phyloP scores from a whole-genome alignment of 2,329 filamentous ascomycete genomes.

The Alternaria triticimaculans region DNA sequence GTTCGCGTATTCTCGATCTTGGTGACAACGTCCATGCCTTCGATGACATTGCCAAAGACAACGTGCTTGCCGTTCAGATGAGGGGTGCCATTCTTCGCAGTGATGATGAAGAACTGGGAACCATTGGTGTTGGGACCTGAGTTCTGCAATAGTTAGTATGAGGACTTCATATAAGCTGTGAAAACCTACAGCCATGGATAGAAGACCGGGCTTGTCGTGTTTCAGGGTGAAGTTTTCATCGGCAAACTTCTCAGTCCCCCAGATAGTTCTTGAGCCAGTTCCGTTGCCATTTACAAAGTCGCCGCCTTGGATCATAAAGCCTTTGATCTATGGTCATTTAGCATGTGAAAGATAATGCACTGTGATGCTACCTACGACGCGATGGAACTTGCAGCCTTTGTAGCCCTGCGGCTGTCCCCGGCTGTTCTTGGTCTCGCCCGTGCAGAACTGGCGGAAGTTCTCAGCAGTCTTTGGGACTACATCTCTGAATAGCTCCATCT shows the following conservation, averaged over 20 bases:
- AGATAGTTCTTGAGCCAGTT: constrained; percentile 86
- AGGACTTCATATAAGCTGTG: neutral
- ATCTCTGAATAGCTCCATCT: constrained; percentile 77
- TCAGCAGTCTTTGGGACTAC: constrained; percentile 87
- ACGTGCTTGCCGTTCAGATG: constrained; percentile 94
- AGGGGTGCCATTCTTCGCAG: constrained; percentile 71
- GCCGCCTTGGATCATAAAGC: constrained; percentile 97
- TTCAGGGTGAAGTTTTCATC: constrained; percentile 88
- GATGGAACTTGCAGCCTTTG: constrained; percentile 93
- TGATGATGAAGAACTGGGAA: constrained; percentile 97
- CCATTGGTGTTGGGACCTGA: constrained; percentile 92
- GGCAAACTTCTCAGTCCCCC: constrained; percentile 80
- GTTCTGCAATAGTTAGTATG: constrained; percentile 64
- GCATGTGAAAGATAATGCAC: neutral
- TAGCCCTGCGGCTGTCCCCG: constrained; percentile 86
- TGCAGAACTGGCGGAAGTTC: constrained; percentile 97
- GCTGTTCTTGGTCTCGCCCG: constrained; percentile 83
- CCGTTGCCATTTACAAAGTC: constrained; percentile 95
- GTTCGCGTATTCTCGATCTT: constrained; percentile 93
- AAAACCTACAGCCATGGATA: constrained; percentile 76
- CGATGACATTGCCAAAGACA: constrained; percentile 89
- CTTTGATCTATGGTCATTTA: constrained; percentile 71
- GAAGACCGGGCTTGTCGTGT: constrained; percentile 78
- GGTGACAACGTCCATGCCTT: constrained; percentile 86
- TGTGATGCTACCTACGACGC: constrained; percentile 70